phyloP scores from a whole-genome alignment of 257 asterid species.

The Solanum dulcamara region DNA sequence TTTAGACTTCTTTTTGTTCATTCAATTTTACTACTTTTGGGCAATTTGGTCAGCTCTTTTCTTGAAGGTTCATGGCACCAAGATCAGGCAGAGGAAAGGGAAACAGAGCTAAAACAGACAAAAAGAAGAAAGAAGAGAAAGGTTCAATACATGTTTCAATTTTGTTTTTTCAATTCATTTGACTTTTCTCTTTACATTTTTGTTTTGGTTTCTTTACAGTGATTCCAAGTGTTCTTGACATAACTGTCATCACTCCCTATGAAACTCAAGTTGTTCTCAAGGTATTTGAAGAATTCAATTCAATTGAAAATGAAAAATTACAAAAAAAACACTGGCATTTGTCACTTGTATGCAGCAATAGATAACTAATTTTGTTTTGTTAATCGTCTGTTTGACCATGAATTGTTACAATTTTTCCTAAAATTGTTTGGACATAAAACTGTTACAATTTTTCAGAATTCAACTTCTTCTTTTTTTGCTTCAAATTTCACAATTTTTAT shows the following conservation, averaged over 20 bases:
- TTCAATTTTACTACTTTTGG: not conserved
- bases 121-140: slow-evolving; percentile 95
- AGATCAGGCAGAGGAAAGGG: slow-evolving; percentile 85
- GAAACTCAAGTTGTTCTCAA: slow-evolving; percentile 76
- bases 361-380: not conserved
- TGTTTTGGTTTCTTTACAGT: slow-evolving; percentile 23
- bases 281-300: slow-evolving; percentile 26
- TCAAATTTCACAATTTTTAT: not conserved
- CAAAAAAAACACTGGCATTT: not conserved
- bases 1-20: not conserved
- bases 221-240: slow-evolving; percentile 73
- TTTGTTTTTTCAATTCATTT: not conserved
- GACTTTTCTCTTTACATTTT: not conserved
- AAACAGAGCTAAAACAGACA: slow-evolving; percentile 58
- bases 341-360: not conserved
- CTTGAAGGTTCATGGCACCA: slow-evolving; percentile 53
- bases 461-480: no score
- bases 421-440: no score
- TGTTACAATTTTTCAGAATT: not conserved
- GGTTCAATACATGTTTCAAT: slow-evolving; percentile 18
- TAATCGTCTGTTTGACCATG: not conserved
- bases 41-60: not conserved
- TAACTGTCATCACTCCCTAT: slow-evolving; percentile 68
- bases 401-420: not conserved
- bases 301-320: not conserved